phyloP scores from a whole-genome alignment of 768 basidiomycete species.

The Macrolepiota dolichaula region DNA sequence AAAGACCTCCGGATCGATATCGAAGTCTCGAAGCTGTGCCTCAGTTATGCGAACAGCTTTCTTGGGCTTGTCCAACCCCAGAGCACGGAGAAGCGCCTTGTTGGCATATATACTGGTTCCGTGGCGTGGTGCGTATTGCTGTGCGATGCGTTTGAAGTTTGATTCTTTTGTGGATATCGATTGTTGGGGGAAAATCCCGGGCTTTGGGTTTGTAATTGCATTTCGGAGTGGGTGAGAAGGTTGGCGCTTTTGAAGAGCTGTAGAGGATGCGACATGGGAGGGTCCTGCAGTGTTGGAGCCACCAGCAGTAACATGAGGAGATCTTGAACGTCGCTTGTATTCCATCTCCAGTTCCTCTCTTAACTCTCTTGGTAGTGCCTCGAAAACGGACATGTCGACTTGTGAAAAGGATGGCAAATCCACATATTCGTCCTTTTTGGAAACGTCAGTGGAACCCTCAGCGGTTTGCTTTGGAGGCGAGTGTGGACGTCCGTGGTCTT shows the following conservation, averaged over 20 bases:
- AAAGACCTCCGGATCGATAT: constrained; percentile 65
- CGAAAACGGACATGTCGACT: constrained; percentile 66
- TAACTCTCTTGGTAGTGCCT: constrained; percentile 68
- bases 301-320: constrained; percentile 30
- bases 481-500: background rate
- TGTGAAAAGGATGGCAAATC: constrained; percentile 74
- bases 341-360: constrained; percentile 66
- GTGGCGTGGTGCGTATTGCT: constrained; percentile 41
- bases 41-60: constrained; percentile 43
- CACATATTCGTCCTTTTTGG: constrained; percentile 20
- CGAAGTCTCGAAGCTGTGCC: constrained; percentile 57
- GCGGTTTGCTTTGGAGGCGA: constrained; percentile 17
- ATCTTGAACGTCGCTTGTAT: constrained; percentile 57
- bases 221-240: background rate
- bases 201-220: constrained; percentile 8
- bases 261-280: background rate
- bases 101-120: constrained; percentile 30
- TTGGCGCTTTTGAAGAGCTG: background rate
- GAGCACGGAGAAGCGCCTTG: constrained; percentile 28
- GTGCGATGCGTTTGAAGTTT: constrained; percentile 54
- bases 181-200: constrained; percentile 29
- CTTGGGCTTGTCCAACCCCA: constrained; percentile 27
- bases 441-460: constrained; percentile 11
- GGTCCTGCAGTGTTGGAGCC: background rate
- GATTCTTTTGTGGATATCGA: constrained; percentile 27